Evolutionary conservation across 164 flowering plant genomes (phyloP).

Genomic region (Stephania japonica): DNA sequence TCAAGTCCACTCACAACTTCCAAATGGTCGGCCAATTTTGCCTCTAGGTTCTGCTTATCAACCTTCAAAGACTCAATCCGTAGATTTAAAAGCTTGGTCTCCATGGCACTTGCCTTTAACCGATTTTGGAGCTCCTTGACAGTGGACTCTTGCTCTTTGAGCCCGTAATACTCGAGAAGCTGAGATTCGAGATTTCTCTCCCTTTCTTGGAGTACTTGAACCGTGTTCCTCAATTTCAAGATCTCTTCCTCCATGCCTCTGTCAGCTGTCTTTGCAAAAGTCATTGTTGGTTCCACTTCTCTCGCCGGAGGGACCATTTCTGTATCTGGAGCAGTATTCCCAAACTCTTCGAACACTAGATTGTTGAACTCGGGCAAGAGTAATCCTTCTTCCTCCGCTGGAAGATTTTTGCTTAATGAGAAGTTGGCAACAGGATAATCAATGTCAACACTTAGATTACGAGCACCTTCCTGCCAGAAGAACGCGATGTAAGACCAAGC

Average conservation of each 20-base stretch:
- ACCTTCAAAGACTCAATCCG: constrained; percentile 75
- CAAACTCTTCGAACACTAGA: constrained; percentile 41
- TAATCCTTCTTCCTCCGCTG: constrained; percentile 41
- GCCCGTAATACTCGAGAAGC: constrained; percentile 82
- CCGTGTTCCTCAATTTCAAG: constrained; percentile 35
- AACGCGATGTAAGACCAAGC: background rate
- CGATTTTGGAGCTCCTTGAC: constrained; percentile 79
- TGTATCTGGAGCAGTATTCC: constrained; percentile 12
- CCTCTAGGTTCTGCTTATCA: constrained; percentile 58
- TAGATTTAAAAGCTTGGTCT: constrained; percentile 55
- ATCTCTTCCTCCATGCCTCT: constrained; percentile 57
- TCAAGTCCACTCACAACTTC: constrained; percentile 60
- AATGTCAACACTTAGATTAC: constrained; percentile 6
- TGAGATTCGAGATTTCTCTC: constrained; percentile 68
- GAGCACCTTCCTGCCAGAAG: constrained; percentile 29
- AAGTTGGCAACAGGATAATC: constrained; percentile 21
- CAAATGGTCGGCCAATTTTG: constrained; percentile 53
- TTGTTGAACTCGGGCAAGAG: constrained; percentile 63
- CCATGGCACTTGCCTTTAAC: constrained; percentile 56
- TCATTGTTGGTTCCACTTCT: constrained; percentile 27
- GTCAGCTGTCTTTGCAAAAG: constrained; percentile 14
- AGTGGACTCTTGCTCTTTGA: constrained; percentile 71
- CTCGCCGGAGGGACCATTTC: constrained; percentile 25
- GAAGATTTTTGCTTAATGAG: constrained; percentile 34
- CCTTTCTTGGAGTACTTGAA: constrained; percentile 56